Conservation (phyloP, 345 rosid species). For the Melaleuca alternifolia region DNA sequence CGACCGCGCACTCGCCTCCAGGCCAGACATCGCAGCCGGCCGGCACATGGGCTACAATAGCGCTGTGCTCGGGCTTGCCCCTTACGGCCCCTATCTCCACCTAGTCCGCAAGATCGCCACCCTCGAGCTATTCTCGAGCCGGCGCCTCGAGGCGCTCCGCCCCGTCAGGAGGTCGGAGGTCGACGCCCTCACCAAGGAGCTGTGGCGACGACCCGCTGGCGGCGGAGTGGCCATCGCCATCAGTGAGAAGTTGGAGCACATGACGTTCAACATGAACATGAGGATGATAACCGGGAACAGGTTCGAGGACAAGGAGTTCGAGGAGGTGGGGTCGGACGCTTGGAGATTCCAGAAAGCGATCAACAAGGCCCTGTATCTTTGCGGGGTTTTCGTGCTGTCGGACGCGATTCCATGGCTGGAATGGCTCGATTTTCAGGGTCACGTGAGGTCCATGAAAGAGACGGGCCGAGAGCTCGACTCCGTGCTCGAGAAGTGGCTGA, state of each 20-base stretch:
- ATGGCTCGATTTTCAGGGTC: slow-evolving; percentile 7
- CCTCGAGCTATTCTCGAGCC: slow-evolving; percentile 4
- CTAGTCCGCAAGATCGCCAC: neutral
- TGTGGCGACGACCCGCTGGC: neutral
- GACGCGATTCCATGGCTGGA: slow-evolving; percentile 7
- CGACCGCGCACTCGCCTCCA: neutral
- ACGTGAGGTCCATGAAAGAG: slow-evolving; percentile 9
- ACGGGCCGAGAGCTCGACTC: slow-evolving; percentile 3
- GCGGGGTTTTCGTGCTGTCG: slow-evolving; percentile 3
- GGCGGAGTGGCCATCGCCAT: neutral
- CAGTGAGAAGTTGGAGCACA: neutral
- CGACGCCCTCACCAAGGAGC: neutral
- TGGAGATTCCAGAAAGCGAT: neutral
- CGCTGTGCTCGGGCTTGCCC: neutral
- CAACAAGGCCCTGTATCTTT: neutral
- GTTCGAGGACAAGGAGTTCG: neutral
- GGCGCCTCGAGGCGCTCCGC: neutral
- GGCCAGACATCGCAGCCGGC: neutral
- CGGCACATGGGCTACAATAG: slow-evolving; percentile 2
- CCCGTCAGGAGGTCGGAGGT: neutral
- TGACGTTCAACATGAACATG: slow-evolving; percentile 2
- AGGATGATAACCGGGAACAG: slow-evolving; percentile 4
- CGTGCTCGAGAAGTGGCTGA: slow-evolving; percentile 4
- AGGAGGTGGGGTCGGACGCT: neutral
- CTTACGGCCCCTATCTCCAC: slow-evolving; percentile 3